Conservation (phyloP, 23 red algal genomes). For the Gracilariopsis chorda region DNA sequence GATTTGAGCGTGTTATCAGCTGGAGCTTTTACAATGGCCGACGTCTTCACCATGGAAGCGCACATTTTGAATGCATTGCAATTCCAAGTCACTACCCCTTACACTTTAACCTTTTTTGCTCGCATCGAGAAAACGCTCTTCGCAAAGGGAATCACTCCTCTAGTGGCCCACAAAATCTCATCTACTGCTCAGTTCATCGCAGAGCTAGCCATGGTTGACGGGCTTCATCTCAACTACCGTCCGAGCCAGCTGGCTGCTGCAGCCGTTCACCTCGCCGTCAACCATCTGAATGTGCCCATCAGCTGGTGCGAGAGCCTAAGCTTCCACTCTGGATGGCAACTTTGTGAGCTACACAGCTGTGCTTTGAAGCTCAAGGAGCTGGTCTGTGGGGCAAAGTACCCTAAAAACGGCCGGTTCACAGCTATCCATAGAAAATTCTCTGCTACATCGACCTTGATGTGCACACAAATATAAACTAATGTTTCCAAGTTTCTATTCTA, state of each 20-base stretch:
- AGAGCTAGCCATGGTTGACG: background rate
- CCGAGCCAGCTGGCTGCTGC: background rate
- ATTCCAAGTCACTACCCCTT: background rate
- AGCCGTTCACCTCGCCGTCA: background rate
- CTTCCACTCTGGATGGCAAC: background rate
- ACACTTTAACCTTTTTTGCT: background rate
- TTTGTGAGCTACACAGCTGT: background rate
- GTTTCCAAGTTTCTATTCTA: too few relatives aligned
- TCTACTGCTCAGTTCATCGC: background rate
- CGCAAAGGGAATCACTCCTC: background rate
- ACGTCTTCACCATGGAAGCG: background rate
- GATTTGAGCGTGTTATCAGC: background rate
- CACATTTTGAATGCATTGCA: background rate
- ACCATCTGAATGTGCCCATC: background rate
- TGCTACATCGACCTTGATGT: too few relatives aligned
- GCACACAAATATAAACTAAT: too few relatives aligned
- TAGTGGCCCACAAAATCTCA: background rate
- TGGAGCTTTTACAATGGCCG: background rate
- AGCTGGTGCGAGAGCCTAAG: background rate
- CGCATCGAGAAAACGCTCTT: background rate
- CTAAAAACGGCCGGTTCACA: background rate
- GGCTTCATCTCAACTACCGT: background rate
- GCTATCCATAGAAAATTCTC: background rate
- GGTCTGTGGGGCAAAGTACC: background rate
- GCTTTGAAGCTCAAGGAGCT: background rate